Conservation (phyloP, 139 green algal genomes). For the Tetradesmus obliquus region DNA sequence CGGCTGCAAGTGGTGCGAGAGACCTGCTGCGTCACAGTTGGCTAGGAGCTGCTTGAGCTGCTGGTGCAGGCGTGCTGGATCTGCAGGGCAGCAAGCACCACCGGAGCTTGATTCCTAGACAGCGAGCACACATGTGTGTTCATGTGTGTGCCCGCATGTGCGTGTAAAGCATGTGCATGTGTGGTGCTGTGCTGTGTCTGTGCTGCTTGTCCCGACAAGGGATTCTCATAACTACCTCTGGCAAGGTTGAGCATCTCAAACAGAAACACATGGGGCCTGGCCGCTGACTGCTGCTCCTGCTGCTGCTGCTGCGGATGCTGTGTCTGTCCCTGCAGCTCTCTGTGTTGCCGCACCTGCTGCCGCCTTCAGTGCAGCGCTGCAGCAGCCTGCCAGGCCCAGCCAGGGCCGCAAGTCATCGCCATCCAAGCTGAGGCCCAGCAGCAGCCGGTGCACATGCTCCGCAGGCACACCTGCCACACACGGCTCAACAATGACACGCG, state of each 20-base stretch:
- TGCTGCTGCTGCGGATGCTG: not conserved
- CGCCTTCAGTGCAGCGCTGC: not conserved
- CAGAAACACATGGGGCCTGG: too few species aligned
- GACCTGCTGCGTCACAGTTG: not conserved
- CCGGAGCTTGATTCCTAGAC: too few species aligned
- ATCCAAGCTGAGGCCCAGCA: conserved; percentile 20
- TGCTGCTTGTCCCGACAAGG: too few species aligned
- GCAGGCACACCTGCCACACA: conserved; percentile 27
- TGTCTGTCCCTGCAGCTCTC: not conserved
- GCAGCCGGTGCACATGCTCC: conserved; percentile 34
- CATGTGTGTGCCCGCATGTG: too few species aligned
- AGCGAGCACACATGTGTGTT: too few species aligned
- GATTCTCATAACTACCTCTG: too few species aligned
- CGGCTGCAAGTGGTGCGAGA: conserved; percentile 2
- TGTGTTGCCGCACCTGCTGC: not conserved
- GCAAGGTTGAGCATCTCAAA: too few species aligned
- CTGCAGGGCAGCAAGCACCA: not conserved
- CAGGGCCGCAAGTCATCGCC: conserved; percentile 20
- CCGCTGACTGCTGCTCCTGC: not conserved
- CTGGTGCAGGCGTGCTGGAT: not conserved
- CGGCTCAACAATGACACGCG: too few species aligned
- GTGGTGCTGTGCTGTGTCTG: too few species aligned
- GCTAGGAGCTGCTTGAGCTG: conserved; percentile 19
- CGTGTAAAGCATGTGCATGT: too few species aligned
- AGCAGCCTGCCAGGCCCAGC: conserved; percentile 12